Conservation (phyloP, 805 yeast species). For the Yarrowia hollandica region DNA sequence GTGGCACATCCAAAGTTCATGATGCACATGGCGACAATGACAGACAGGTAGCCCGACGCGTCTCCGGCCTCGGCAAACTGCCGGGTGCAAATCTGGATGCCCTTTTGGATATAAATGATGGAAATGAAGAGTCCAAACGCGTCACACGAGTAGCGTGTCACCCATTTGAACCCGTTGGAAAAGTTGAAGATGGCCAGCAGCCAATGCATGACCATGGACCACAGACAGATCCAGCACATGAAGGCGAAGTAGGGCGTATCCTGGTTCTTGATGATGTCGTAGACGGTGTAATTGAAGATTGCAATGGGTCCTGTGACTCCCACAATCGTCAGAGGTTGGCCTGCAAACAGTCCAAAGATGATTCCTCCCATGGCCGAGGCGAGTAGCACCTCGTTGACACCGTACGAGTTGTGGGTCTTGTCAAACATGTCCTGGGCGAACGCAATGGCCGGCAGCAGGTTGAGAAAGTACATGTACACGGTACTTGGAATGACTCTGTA, state of each 20-base stretch:
- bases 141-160: constrained; percentile 84
- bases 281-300: constrained; percentile 88
- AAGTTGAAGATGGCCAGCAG: constrained; percentile 67
- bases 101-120: constrained; percentile 84
- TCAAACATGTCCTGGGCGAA: constrained; percentile 98
- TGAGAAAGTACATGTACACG: constrained; percentile 81
- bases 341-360: constrained; percentile 79
- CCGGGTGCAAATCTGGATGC: constrained; percentile 72
- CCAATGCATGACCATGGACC: constrained; percentile 85
- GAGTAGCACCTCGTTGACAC: constrained; percentile 84
- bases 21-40: constrained; percentile 74
- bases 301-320: constrained; percentile 97
- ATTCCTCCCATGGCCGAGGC: constrained; percentile 87
- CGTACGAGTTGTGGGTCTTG: constrained; percentile 80
- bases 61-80: constrained; percentile 57
- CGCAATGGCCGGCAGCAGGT: constrained; percentile 87
- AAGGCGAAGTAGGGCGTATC: constrained; percentile 69
- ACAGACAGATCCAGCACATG: constrained; percentile 93
- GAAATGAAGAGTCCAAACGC: constrained; percentile 91
- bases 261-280: constrained; percentile 60
- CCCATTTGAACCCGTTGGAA: constrained; percentile 64
- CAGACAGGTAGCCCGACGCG: constrained; percentile 65
- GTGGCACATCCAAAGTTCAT: constrained; percentile 60
- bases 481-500: constrained; percentile 88
- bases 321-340: constrained; percentile 91